A percentile compares a stretch with the other conserved stretches of the same genome.
Evolutionary conservation across 495 filamentous ascomycete genomes (phyloP).

Genomic region (Penicillium ucsense): DNA sequence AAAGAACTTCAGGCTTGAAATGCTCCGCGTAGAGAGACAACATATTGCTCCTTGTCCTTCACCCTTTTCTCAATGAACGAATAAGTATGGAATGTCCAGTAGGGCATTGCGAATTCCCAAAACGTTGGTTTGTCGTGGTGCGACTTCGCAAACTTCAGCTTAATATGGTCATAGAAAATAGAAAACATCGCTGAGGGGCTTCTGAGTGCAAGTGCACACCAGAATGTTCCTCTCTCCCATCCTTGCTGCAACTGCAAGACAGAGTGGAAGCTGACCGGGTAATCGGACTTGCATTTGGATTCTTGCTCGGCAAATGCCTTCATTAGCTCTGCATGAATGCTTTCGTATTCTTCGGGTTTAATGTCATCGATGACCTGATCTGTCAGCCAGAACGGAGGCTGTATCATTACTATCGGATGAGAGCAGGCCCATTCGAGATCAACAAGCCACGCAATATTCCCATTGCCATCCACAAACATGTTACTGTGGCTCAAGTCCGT

Average conservation of each 20-base stretch:
- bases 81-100: no score
- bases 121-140: no score
- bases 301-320: neutral
- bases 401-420: conserved; percentile 15
- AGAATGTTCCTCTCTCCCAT: neutral
- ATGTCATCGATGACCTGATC: neutral
- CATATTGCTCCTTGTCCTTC: no score
- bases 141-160: neutral
- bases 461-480: conserved; percentile 16
- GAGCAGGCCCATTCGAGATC: conserved; percentile 25
- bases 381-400: conserved; percentile 20
- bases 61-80: no score
- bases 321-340: neutral
- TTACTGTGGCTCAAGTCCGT: conserved; percentile 22
- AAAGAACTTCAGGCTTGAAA: no score
- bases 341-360: neutral
- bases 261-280: neutral
- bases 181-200: neutral
- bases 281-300: neutral
- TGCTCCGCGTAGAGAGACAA: no score
- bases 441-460: conserved; percentile 17
- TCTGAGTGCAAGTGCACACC: neutral
- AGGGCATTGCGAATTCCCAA: no score
- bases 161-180: neutral
- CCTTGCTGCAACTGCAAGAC: neutral